Percentiles rank a stretch among this genome's conserved stretches.
phyloP scores from a whole-genome alignment of 148 eudicot species.

The Arbutus unedo region DNA sequence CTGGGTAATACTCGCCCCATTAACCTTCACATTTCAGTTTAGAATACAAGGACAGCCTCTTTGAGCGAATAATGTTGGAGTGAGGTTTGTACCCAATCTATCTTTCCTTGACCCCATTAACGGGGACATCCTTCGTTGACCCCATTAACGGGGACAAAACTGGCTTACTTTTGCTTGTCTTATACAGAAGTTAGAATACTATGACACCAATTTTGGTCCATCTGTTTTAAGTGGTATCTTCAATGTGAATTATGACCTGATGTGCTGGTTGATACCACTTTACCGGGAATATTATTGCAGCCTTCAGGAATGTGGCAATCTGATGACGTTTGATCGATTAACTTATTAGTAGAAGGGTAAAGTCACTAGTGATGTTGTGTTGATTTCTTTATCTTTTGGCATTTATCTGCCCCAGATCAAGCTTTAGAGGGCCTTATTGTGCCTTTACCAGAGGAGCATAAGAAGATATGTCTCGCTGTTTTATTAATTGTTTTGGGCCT shows the following conservation, averaged over 20 bases:
- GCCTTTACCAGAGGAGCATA: neutral
- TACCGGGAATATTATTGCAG: neutral
- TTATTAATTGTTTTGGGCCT: neutral
- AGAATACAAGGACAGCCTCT: too few species aligned
- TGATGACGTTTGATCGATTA: neutral
- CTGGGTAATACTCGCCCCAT: too few species aligned
- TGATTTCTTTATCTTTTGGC: slow-evolving; percentile 1
- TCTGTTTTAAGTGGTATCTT: neutral
- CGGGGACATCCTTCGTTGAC: neutral
- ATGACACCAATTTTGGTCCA: neutral
- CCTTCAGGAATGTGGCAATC: neutral
- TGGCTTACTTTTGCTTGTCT: neutral
- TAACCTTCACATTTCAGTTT: too few species aligned
- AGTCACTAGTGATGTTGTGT: neutral
- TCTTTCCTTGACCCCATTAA: neutral
- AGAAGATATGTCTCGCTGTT: neutral
- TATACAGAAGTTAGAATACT: neutral
- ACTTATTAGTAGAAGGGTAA: neutral
- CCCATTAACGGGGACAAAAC: neutral
- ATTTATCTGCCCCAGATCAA: neutral
- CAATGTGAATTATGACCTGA: neutral
- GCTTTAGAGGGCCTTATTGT: neutral
- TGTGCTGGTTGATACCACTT: neutral
- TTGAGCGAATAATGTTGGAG: neutral
- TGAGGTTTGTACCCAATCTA: neutral